A percentile compares a stretch with the other conserved stretches of the same genome.
Evolutionary conservation across 2,329 filamentous ascomycete species (phyloP).

Genomic region (Trichoderma pleuroti): DNA sequence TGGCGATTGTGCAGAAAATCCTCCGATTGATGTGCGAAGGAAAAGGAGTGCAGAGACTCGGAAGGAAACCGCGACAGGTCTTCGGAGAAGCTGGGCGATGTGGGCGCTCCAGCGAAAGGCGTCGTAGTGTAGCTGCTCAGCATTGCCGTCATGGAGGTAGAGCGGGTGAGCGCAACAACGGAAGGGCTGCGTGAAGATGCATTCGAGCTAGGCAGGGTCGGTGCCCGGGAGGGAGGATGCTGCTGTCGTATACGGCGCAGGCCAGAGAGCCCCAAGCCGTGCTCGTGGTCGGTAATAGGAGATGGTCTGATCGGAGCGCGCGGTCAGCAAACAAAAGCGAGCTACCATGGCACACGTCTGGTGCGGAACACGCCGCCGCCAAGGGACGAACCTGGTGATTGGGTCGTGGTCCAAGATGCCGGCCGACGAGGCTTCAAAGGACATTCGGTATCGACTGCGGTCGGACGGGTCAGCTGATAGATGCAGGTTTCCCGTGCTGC

Average conservation of each 20-base stretch:
- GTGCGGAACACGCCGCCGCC: background rate
- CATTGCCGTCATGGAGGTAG: conserved; percentile 67
- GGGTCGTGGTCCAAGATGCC: conserved; percentile 61
- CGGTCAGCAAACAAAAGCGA: conserved; percentile 27
- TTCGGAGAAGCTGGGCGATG: conserved; percentile 76
- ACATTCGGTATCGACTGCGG: conserved; percentile 65
- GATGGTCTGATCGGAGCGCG: conserved; percentile 59
- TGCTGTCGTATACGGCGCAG: conserved; percentile 92
- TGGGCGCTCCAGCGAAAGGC: conserved; percentile 57
- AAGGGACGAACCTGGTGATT: conserved; percentile 62
- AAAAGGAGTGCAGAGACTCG: conserved; percentile 96
- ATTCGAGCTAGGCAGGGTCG: conserved; percentile 61
- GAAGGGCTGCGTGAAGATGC: conserved; percentile 61
- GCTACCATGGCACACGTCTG: background rate
- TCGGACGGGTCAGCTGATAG: conserved; percentile 47
- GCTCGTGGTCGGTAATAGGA: conserved; percentile 80
- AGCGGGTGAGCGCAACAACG: conserved; percentile 56
- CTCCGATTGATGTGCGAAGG: conserved; percentile 92
- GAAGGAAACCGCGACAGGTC: conserved; percentile 90
- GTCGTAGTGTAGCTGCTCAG: conserved; percentile 54
- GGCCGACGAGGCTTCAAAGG: conserved; percentile 67
- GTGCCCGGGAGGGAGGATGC: conserved; percentile 58
- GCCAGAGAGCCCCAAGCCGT: conserved; percentile 79
- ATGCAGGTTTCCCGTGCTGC: conserved; percentile 61
- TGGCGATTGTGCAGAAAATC: conserved; percentile 88